Evolutionary conservation across 2,329 filamentous ascomycete species (phyloP).

Genomic region (Phialophora verrucosa): DNA sequence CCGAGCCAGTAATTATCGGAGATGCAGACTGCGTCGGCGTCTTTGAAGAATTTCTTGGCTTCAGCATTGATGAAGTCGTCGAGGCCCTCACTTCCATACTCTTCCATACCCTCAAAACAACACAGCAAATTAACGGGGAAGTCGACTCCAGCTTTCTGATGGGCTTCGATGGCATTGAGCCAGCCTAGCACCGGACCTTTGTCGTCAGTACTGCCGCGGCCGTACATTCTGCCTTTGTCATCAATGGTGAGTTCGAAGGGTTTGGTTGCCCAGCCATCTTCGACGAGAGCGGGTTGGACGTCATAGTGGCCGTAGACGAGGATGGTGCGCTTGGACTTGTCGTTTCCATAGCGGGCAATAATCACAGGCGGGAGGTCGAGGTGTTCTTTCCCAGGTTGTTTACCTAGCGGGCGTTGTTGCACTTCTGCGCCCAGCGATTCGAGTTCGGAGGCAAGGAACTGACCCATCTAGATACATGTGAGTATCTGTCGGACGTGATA

Average conservation of each 20-base stretch:
- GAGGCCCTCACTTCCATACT: slow-evolving; percentile 94
- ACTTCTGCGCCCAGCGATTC: slow-evolving; percentile 83
- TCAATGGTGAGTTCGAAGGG: slow-evolving; percentile 89
- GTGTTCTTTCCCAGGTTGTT: slow-evolving; percentile 88
- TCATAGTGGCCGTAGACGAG: slow-evolving; percentile 99
- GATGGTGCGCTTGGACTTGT: slow-evolving; percentile 91
- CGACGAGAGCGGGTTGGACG: slow-evolving; percentile 90
- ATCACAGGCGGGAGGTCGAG: slow-evolving; percentile 92
- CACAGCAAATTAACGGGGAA: slow-evolving; percentile 98
- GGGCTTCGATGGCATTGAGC: slow-evolving; percentile 97
- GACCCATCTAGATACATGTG: slow-evolving; percentile 70
- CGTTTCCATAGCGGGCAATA: slow-evolving; percentile 87
- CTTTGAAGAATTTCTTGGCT: slow-evolving; percentile 92
- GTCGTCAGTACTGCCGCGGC: slow-evolving; percentile 93
- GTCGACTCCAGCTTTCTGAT: slow-evolving; percentile 91
- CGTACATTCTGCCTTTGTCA: slow-evolving; percentile 92
- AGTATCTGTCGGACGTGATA: neutral
- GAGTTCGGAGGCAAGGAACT: slow-evolving; percentile 85
- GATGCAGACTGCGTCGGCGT: slow-evolving; percentile 95
- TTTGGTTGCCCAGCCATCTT: slow-evolving; percentile 94
- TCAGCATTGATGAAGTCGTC: slow-evolving; percentile 93
- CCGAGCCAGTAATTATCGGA: slow-evolving; percentile 99
- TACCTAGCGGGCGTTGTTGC: slow-evolving; percentile 83
- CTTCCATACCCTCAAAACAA: slow-evolving; percentile 99
- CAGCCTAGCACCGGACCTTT: slow-evolving; percentile 97